Evolutionary conservation across 306 rosid genomes (phyloP).

Genomic region (Vigna nakashimae): DNA sequence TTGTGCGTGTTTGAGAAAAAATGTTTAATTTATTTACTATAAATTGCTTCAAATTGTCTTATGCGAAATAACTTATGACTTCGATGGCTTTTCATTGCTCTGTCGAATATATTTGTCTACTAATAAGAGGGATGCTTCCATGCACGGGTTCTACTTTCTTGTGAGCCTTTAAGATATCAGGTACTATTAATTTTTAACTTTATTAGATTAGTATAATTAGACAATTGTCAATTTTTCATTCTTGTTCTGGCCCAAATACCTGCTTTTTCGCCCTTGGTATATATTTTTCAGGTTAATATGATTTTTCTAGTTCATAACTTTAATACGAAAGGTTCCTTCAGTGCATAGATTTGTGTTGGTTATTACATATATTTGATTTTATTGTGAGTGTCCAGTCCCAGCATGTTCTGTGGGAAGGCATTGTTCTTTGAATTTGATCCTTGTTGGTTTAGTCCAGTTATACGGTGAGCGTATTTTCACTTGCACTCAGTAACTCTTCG

Average conservation of each 20-base stretch:
- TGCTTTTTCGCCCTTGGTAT: not conserved
- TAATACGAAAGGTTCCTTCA: slow-evolving; percentile 4
- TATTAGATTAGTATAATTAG: slow-evolving; percentile 6
- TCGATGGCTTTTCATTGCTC: slow-evolving; percentile 37
- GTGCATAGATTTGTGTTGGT: not conserved
- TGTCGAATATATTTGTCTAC: slow-evolving; percentile 34
- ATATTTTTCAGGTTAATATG: slow-evolving; percentile 21
- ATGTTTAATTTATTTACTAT: slow-evolving; percentile 46
- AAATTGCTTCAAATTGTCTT: slow-evolving; percentile 41
- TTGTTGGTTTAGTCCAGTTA: not conserved
- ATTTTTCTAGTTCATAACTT: slow-evolving; percentile 13
- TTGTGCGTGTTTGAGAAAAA: slow-evolving; percentile 49
- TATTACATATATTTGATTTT: not conserved
- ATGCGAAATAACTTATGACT: slow-evolving; percentile 14
- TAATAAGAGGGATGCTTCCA: slow-evolving; percentile 34
- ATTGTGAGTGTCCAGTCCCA: not conserved
- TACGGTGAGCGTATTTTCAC: too few relatives aligned
- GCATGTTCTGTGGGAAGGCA: not conserved
- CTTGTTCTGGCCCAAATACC: not conserved
- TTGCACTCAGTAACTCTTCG: too few relatives aligned
- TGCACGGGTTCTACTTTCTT: slow-evolving; percentile 32
- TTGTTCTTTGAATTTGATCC: not conserved
- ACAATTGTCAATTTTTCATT: not conserved
- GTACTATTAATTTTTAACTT: slow-evolving; percentile 19
- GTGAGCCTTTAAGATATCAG: slow-evolving; percentile 27